A percentile compares a stretch with the other conserved stretches of the same genome.
Conservation (phyloP, 140 eudicot species). For the Erigeron philadelphicus region DNA sequence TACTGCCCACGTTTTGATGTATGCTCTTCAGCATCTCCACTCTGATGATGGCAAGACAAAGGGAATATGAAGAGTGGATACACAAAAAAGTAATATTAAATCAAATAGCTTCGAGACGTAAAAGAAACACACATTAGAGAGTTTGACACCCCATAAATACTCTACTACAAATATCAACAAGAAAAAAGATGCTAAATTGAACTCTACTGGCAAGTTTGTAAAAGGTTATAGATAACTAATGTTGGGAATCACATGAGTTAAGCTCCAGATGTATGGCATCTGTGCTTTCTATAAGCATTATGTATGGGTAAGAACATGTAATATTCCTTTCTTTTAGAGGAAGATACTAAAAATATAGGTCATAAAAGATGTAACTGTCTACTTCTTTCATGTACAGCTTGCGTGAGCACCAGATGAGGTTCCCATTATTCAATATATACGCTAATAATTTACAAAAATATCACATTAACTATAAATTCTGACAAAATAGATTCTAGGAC, state of each 20-base stretch:
- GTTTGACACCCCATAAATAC: conserved; percentile 11
- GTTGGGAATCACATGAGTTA: neutral
- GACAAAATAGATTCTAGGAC: too few species aligned
- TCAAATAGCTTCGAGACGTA: conserved; percentile 3
- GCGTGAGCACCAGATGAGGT: too few species aligned
- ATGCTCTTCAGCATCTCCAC: conserved; percentile 85
- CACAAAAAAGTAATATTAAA: conserved; percentile 1
- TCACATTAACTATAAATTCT: too few species aligned
- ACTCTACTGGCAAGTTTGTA: neutral
- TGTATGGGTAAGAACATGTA: neutral
- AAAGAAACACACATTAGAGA: neutral
- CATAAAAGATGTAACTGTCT: too few species aligned
- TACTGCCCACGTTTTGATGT: conserved; percentile 72
- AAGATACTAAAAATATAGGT: too few species aligned
- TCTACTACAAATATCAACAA: neutral
- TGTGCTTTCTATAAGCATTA: neutral
- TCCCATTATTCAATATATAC: too few species aligned
- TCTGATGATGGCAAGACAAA: conserved; percentile 40
- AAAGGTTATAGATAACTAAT: neutral
- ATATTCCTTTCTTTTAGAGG: neutral
- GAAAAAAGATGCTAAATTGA: conserved; percentile 5
- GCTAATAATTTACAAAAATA: too few species aligned
- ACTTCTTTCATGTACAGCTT: too few species aligned
- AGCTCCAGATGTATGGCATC: neutral
- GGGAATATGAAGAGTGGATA: neutral